Base-by-base conservation (phyloP, 106 monocot genomes). In the Hemerocallis citrina region DNA sequence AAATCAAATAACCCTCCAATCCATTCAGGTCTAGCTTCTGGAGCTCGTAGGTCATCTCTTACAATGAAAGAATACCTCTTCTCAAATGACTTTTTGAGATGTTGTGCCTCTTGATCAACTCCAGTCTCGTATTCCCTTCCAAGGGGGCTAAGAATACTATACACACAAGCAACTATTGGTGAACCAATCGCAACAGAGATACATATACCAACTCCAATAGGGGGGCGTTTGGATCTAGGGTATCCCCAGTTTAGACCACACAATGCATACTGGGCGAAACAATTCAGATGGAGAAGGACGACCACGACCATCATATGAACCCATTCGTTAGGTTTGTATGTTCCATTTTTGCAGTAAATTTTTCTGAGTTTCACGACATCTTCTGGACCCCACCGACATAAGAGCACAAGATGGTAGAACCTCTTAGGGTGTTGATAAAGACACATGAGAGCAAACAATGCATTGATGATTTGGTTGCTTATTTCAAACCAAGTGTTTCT, bases 401-500 rank as follows among this genome's bases (percentile, higher is more conserved):
- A 63, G 19, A 85, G 80, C 7, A 63, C 67, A 31, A 85, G 69
- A 63, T 85, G 66, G 45, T 85, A 44, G 64, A 80, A 71, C 43
- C 76, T 54, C 12, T 54, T 72, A 6, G 85, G 85, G 41, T 85
- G 80, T 38, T 85, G 76, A 55, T 80, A 80, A 22, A 85, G 66
- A 67, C 80, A 77, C 85, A 85, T 85, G 31, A 85, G 77, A 35
- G 85, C 80, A 37, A 85, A 80, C n/a, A 85, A 43, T 0, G 85
- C 79, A 42, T 85, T 85, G 16, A 85, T 39, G 22, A 85, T 85
- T 60, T 85, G 85, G 61, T 92, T 92, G 74, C 81, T 92, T 10
- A 92, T 78, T 69, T 92, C 92, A 55, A 92, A 88, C 92, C 92
- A 92, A 20, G 44, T 59, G 62, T 92, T 48, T 35, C 84, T 62